A percentile compares a stretch with the other conserved stretches of the same genome.
phyloP scores from a whole-genome alignment of 2,329 filamentous ascomycete genomes.

The Xylaria sp. region DNA sequence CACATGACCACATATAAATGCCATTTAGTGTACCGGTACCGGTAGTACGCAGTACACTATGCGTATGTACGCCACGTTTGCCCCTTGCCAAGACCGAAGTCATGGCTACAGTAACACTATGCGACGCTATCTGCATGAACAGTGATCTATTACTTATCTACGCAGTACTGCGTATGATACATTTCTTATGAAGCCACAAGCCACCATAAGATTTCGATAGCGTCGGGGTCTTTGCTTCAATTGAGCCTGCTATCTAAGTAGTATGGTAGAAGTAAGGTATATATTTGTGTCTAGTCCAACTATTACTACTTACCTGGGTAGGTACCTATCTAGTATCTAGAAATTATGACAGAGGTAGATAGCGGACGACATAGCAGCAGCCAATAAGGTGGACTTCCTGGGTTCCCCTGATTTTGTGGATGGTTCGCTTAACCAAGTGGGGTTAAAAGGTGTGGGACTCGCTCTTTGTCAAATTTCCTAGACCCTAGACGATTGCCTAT shows the following conservation, averaged over 20 bases:
- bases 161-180: not conserved
- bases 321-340: no score
- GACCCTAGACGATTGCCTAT: conserved; percentile 32
- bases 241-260: no score
- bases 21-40: no score
- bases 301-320: no score
- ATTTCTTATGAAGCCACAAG: no score
- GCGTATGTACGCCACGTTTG: not conserved
- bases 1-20: not conserved
- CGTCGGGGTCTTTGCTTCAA: no score
- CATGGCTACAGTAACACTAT: not conserved
- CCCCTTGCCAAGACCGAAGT: conserved; percentile 3
- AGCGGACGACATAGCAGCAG: not conserved
- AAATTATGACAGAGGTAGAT: not conserved
- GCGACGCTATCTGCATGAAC: not conserved
- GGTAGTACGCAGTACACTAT: no score
- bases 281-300: no score
- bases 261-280: no score
- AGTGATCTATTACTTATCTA: not conserved
- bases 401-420: conserved; percentile 26
- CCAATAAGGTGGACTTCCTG: not conserved
- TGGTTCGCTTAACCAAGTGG: not conserved
- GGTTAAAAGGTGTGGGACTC: not conserved
- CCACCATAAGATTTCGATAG: no score
- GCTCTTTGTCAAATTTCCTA: conserved; percentile 30